Conservation (phyloP, 192 early-diverging fungal species). For the Coemansia sp. region DNA sequence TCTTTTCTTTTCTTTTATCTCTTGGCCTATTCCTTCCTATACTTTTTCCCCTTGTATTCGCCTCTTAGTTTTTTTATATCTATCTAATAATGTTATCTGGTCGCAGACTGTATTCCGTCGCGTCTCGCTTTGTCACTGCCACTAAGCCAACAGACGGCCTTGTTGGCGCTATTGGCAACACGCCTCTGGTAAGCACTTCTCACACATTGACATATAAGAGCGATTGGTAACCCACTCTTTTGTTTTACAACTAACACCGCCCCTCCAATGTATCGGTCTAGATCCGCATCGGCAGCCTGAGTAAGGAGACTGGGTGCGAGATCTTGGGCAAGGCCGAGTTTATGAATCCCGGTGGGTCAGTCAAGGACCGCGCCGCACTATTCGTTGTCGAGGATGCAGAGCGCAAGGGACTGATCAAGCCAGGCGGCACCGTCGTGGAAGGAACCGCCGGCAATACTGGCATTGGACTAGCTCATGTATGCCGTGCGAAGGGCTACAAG, state of each 20-base stretch:
- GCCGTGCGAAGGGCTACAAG: constrained; percentile 91
- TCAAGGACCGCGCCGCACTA: constrained; percentile 96
- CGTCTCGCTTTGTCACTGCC: constrained; percentile 40
- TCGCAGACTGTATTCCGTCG: constrained; percentile 46
- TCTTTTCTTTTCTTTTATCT: constrained; percentile 1
- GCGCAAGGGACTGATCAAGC: constrained; percentile 76
- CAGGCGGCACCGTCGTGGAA: constrained; percentile 89
- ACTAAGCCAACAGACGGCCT: constrained; percentile 69
- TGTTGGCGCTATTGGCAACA: constrained; percentile 88
- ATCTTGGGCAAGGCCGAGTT: constrained; percentile 96
- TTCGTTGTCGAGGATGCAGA: constrained; percentile 96
- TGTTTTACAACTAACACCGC: background rate
- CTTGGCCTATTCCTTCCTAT: background rate
- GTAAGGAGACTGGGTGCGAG: constrained; percentile 80
- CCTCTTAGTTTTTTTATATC: background rate
- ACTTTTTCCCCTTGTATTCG: background rate
- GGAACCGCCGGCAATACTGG: constrained; percentile 94
- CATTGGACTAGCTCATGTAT: constrained; percentile 94
- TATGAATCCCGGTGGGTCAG: constrained; percentile 96
- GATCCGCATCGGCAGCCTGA: constrained; percentile 72
- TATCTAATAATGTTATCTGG: constrained; percentile 28
- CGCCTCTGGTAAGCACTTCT: constrained; percentile 72
- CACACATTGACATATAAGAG: background rate
- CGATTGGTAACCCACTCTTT: background rate
- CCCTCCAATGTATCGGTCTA: constrained; percentile 20